phyloP scores from a whole-genome alignment of 2,329 filamentous ascomycete species.

The Fusarium scirpi region DNA sequence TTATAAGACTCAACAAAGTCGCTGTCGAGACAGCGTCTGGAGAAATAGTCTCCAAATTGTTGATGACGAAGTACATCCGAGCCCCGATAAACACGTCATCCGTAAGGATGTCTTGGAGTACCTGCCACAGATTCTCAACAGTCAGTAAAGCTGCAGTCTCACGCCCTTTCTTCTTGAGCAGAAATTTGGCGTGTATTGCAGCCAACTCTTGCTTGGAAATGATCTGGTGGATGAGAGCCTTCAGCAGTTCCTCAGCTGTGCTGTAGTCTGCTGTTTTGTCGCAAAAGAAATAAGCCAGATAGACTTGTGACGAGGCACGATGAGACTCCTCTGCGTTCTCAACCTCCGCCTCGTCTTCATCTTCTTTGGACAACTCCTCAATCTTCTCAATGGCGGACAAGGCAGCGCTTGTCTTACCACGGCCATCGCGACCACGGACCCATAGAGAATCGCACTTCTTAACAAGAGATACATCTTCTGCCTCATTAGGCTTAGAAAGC shows the following conservation, averaged over 20 bases:
- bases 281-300: conserved; percentile 58
- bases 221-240: conserved; percentile 55
- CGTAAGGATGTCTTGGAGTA: conserved; percentile 56
- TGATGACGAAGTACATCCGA: conserved; percentile 56
- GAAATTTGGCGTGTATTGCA: conserved; percentile 53
- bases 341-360: conserved; percentile 48
- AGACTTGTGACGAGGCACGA: conserved; percentile 29
- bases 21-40: conserved; percentile 44
- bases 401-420: conserved; percentile 57
- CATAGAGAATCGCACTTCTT: conserved; percentile 52
- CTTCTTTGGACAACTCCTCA: conserved; percentile 45
- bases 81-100: conserved; percentile 43
- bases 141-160: conserved; percentile 28
- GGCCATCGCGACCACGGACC: conserved; percentile 56
- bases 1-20: conserved; percentile 16
- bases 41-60: conserved; percentile 56
- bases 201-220: conserved; percentile 51
- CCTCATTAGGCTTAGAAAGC: conserved; percentile 44
- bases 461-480: background rate
- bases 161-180: conserved; percentile 42
- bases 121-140: conserved; percentile 52
- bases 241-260: conserved; percentile 56
- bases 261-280: conserved; percentile 53
- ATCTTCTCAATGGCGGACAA: conserved; percentile 55
- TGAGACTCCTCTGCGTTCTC: conserved; percentile 22